These are phyloP conservation scores for Pisolithus tinctorius DNA, from an alignment of 768 basidiomycete species.

Conservation along the genomic window DNA sequence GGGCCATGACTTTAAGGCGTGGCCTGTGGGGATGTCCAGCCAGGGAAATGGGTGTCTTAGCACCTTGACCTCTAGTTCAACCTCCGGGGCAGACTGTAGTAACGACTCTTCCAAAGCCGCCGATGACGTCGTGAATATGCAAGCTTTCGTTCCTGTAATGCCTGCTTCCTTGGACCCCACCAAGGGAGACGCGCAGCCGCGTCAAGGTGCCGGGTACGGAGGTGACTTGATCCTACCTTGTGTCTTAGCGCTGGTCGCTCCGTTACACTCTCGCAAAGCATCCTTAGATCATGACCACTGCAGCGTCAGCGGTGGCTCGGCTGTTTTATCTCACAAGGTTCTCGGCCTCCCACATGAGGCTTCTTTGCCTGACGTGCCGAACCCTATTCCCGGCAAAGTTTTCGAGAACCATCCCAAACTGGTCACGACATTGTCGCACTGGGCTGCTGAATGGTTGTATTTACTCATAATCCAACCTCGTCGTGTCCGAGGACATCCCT, in stretches of 20 bases:
- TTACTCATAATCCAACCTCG: slow-evolving; percentile 18
- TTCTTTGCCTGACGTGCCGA: background rate
- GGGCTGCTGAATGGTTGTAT: slow-evolving; percentile 23
- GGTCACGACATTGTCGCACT: slow-evolving; percentile 13
- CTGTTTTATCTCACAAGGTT: background rate
- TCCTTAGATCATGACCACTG: no score
- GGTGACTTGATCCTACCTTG: background rate
- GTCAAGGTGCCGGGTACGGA: background rate
- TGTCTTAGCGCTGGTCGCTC: background rate
- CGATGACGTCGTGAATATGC: background rate
- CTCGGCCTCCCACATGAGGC: background rate
- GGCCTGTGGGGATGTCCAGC: slow-evolving; percentile 6
- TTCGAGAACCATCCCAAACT: slow-evolving; percentile 2
- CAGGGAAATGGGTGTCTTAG: slow-evolving; percentile 7
- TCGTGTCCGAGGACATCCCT: slow-evolving; percentile 9
- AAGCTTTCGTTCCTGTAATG: background rate
- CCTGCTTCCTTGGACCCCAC: background rate
- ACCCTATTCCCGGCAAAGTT: background rate
- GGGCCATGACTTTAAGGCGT: slow-evolving; percentile 24
- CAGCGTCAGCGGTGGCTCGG: no score
- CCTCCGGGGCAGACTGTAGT: slow-evolving; percentile 1
- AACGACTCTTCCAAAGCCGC: slow-evolving; percentile 1
- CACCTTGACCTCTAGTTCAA: slow-evolving; percentile 8
- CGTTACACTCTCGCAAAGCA: no score
- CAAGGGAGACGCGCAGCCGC: background rate